Conservation (phyloP, 768 basidiomycete genomes). For the Tulasnella sp. region DNA sequence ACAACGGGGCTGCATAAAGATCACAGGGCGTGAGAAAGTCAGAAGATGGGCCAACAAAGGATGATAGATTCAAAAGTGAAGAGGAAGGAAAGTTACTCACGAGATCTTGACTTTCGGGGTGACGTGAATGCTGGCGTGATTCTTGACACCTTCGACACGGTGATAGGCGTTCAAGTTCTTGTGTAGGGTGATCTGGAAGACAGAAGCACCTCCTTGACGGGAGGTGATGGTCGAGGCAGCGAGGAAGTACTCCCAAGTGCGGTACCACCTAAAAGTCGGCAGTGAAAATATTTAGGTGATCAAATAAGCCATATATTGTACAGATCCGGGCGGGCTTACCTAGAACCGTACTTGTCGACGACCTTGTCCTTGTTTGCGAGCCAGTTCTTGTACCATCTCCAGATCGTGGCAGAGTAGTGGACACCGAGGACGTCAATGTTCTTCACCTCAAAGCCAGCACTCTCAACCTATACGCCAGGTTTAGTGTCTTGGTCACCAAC, state of each 20-base stretch:
- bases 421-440: slow-evolving; percentile 94
- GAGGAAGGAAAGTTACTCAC: neutral
- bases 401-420: slow-evolving; percentile 87
- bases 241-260: slow-evolving; percentile 95
- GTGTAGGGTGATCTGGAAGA: slow-evolving; percentile 96
- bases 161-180: slow-evolving; percentile 97
- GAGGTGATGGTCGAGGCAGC: slow-evolving; percentile 72
- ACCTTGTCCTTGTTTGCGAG: slow-evolving; percentile 84
- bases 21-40: too few species aligned
- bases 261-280: slow-evolving; percentile 49
- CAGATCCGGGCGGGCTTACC: too few species aligned
- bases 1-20: too few species aligned
- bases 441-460: slow-evolving; percentile 93
- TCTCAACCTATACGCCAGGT: slow-evolving; percentile 37
- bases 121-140: slow-evolving; percentile 35
- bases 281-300: too few species aligned
- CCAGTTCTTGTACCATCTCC: slow-evolving; percentile 97
- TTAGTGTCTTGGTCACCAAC: neutral
- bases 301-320: too few species aligned
- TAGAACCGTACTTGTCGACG: slow-evolving; percentile 77
- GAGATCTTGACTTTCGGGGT: neutral
- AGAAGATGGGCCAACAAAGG: too few species aligned
- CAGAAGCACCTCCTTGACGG: slow-evolving; percentile 79
- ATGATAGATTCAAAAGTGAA: too few species aligned
- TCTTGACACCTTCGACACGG: slow-evolving; percentile 72